These are phyloP conservation scores for Suhomyces atakaporum DNA, from an alignment of 1,139 yeast genomes.

Conservation along the genomic window DNA sequence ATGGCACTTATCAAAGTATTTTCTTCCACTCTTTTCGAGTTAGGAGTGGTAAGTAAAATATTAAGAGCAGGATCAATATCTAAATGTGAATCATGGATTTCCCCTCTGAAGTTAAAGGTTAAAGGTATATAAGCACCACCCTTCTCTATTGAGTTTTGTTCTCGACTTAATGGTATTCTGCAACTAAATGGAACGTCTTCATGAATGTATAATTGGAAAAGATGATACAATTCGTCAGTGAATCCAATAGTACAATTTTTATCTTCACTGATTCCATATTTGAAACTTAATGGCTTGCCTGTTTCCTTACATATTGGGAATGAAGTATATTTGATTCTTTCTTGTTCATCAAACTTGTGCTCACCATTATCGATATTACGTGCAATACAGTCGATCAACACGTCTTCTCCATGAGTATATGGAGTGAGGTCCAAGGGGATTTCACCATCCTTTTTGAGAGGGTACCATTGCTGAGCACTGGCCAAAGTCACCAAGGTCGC, in stretches of 20 bases:
- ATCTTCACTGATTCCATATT: constrained; percentile 55
- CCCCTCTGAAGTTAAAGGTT: constrained; percentile 67
- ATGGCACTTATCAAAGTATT: constrained; percentile 53
- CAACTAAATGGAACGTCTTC: constrained; percentile 79
- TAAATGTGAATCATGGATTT: constrained; percentile 66
- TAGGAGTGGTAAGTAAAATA: constrained; percentile 50
- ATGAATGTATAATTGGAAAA: constrained; percentile 73
- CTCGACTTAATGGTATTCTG: constrained; percentile 54
- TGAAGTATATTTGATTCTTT: constrained; percentile 56
- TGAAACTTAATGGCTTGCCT: constrained; percentile 54
- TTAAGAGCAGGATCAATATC: constrained; percentile 66
- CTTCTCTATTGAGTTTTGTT: constrained; percentile 41
- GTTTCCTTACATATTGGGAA: constrained; percentile 71
- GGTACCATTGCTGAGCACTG: constrained; percentile 33
- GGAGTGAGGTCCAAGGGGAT: constrained; percentile 40
- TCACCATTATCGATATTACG: constrained; percentile 77
- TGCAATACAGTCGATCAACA: constrained; percentile 61
- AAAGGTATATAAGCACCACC: constrained; percentile 62
- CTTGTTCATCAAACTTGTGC: constrained; percentile 63
- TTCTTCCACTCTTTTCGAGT: constrained; percentile 25
- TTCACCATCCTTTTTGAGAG: constrained; percentile 38
- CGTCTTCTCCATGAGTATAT: constrained; percentile 44
- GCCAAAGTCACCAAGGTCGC: constrained; percentile 7
- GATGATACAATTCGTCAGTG: constrained; percentile 68
- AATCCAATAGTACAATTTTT: constrained; percentile 63